Base-by-base conservation (phyloP, 1,139 yeast species). In the Debaryomyces coudertii region DNA sequence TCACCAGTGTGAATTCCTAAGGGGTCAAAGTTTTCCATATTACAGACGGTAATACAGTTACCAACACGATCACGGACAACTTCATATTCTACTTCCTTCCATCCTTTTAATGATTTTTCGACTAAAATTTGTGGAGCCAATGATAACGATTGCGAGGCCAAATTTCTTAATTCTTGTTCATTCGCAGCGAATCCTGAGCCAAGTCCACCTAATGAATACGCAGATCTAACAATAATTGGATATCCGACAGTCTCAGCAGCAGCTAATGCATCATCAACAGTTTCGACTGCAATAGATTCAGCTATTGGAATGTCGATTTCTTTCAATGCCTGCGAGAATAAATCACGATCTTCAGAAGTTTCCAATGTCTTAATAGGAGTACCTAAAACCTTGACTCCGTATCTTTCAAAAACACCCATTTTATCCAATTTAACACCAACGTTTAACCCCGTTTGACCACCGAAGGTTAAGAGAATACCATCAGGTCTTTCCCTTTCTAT, bases 1-100 rank as follows among this genome's bases (percentile, higher is more conserved):
- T 93, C 99, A 76, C 99, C 99, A 50, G 99, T 93, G 71, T 93
- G 99, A 58, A 95, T 86, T 59, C 99, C 99, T 61, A 93, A 81
- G 39, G 99, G 99, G 69, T 93, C 99, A 59, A 93, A 93, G 74
- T 93, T 93, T 74, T 93, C 99, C 99, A 93, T 93, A 72, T 93
- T 93, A 79, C 99, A 93, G 43, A 93, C 99, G 40, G 99, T 93
- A 64, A 93, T 93, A 81, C 99, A 93, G 79, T 93, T 93, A 56
- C 87, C 97, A 51, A 87, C 92, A 60, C 95, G 82, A 70, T 93
- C 99, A 70, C 99, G 89, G 48, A 93, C 99, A 56, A 93, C 99
- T 74, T 93, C 99, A 69, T 93, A 93, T 74, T 93, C 99, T 49
- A 93, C 95, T 74, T 93, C 99, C 69, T 93, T 93, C 99, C 99